phyloP scores from a whole-genome alignment of 2,329 filamentous ascomycete species.

The Fusarium redolens region DNA sequence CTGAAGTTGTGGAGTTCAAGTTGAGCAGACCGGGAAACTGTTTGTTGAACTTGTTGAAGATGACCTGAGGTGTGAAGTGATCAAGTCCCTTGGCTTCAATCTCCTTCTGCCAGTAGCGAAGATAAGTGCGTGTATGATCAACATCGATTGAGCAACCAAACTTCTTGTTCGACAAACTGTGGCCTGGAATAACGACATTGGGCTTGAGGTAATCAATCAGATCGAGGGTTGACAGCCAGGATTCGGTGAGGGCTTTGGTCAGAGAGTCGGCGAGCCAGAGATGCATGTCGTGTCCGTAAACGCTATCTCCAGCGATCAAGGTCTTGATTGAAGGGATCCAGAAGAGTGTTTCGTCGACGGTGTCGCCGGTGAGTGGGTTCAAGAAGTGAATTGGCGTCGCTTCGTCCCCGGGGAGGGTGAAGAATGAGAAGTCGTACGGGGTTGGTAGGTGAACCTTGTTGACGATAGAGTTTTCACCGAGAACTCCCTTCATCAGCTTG shows the following conservation, averaged over 20 bases:
- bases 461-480: not conserved
- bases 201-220: not conserved
- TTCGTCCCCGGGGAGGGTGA: not conserved
- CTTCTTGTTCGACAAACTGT: not conserved
- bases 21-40: not conserved
- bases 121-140: not conserved
- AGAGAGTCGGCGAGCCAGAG: not conserved
- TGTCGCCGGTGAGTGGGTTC: not conserved
- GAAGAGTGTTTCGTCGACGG: not conserved
- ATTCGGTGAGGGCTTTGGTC: not conserved
- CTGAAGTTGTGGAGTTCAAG: not conserved
- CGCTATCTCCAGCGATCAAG: not conserved
- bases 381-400: not conserved
- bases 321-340: not conserved
- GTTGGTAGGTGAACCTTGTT: not conserved
- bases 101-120: not conserved
- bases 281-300: not conserved
- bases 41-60: not conserved
- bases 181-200: not conserved
- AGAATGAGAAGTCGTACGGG: not conserved
- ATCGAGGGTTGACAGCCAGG: not conserved
- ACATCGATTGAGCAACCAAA: not conserved
- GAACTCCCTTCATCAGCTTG: not conserved
- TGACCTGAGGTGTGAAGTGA: not conserved
- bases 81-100: not conserved